Base-by-base conservation (phyloP, 768 basidiomycete species). In the Pleurotus cornucopiae region DNA sequence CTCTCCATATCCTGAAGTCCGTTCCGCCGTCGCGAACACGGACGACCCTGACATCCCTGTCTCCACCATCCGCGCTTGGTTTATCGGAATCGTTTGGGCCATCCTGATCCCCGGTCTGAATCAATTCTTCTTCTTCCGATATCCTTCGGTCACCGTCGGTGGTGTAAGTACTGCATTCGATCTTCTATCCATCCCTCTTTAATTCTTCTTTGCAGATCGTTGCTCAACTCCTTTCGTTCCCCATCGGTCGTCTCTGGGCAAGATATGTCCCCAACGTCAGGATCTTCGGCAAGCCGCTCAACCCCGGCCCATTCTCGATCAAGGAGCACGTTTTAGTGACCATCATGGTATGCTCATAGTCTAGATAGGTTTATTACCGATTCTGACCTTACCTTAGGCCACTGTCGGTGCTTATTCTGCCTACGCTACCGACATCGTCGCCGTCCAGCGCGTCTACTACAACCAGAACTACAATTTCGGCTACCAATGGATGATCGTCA, bases 91-190 rank as follows among this genome's bases (percentile, higher is more conserved):
- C 13, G 59, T 80, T 34, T 89, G 82, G 78, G 79, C 88, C 3
- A 79, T 89, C 37, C 60, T 90, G 63, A 76, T 84, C 53, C 75
- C 84, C 0, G 86, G 82, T 21, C 67, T 85, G 49, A 88, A 91
- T 63, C 88, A 88, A 58, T 87, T 89, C 71, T 86, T 89, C 71
- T 86, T 81, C 76, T 88, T 89, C 70, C 84, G 86, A 13, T 87
- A 82, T 63, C 89, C 89, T 3, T 77, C 81, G 5, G 85, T 91
- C 38, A 76, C 73, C 4, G 76, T 92, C 58, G 74, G 74, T 2
- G 74, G 75, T 49, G 78, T 79, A 64, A 61, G 71, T 62, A 14
- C 37, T 16, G 34, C 25, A 46, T 0, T 14, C n/a, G 45, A 16
- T 23, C 45, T 12, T 26, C 12, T 21, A 7, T 9, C 6, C 5